Evolutionary conservation across 768 basidiomycete species (phyloP).

Genomic region (Tylopilus vinaceipallidus): DNA sequence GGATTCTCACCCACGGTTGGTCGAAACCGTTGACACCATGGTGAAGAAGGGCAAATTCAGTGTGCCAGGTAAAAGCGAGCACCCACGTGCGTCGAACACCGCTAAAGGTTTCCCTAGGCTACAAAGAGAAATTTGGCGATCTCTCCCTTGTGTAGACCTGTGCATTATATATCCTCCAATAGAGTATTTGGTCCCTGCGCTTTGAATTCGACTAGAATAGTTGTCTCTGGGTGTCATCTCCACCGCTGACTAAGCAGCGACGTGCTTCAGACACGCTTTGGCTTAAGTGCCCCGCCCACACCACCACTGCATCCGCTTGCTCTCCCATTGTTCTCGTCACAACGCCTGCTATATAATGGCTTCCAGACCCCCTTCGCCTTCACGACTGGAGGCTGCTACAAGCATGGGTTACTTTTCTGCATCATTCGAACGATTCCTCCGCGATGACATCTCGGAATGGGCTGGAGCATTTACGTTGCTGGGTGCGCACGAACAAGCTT

Average conservation of each 20-base stretch:
- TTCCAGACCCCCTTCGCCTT: slow-evolving; percentile 41
- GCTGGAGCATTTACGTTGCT: slow-evolving; percentile 82
- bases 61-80: slow-evolving; percentile 69
- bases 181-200: slow-evolving; percentile 12
- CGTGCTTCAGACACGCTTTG: slow-evolving; percentile 2
- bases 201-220: background rate
- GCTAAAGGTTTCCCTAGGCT: slow-evolving; percentile 47
- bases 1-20: slow-evolving; percentile 88
- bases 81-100: background rate
- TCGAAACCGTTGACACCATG: slow-evolving; percentile 91
- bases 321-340: slow-evolving; percentile 17
- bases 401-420: slow-evolving; percentile 58
- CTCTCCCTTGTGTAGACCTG: slow-evolving; percentile 78
- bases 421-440: slow-evolving; percentile 70
- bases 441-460: slow-evolving; percentile 76
- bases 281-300: slow-evolving; percentile 1
- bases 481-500: slow-evolving; percentile 46
- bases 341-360: slow-evolving; percentile 24
- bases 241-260: slow-evolving; percentile 25
- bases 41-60: slow-evolving; percentile 98
- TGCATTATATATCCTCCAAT: slow-evolving; percentile 25
- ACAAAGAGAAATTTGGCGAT: slow-evolving; percentile 97
- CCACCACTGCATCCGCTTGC: slow-evolving; percentile 1
- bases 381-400: slow-evolving; percentile 29
- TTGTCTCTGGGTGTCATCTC: background rate